These are phyloP conservation scores for Rhododendron vialii DNA, from an alignment of 148 eudicot genomes.

Conservation along the genomic window DNA sequence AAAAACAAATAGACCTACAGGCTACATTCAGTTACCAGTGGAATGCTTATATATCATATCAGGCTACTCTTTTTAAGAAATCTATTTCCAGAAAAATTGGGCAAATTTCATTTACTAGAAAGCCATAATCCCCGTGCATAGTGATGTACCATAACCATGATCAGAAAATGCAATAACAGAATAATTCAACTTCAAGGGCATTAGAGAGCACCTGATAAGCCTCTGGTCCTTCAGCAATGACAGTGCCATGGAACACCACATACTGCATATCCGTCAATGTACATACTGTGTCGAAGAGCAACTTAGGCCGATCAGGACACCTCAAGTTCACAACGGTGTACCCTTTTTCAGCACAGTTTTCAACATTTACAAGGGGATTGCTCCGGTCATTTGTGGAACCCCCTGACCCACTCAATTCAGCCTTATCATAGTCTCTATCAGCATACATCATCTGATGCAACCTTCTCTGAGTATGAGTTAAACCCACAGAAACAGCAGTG, in stretches of 20 bases:
- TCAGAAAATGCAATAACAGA: not conserved
- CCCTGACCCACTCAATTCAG: conserved; percentile 13
- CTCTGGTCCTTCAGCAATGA: conserved; percentile 71
- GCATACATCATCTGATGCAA: conserved; percentile 93
- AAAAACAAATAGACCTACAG: not conserved
- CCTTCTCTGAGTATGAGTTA: conserved; percentile 75
- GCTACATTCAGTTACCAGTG: not conserved
- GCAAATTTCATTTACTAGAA: not conserved
- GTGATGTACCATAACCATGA: not conserved
- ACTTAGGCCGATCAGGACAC: conserved; percentile 78
- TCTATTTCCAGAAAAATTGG: not conserved
- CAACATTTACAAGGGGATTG: conserved; percentile 59
- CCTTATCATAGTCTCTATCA: conserved; percentile 72
- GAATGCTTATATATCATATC: not conserved
- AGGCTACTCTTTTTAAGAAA: not conserved
- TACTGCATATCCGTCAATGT: conserved; percentile 88
- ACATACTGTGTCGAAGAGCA: conserved; percentile 74
- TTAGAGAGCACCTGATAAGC: conserved; percentile 61
- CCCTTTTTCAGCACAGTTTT: conserved; percentile 60
- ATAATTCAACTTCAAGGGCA: conserved; percentile 1
- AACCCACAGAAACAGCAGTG: conserved; percentile 63
- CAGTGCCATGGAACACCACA: conserved; percentile 83
- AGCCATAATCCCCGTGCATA: not conserved
- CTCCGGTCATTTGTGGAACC: conserved; percentile 25
- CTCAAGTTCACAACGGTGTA: conserved; percentile 72